phyloP scores from a whole-genome alignment of 768 basidiomycete species.

The Leccinum incarnatum region DNA sequence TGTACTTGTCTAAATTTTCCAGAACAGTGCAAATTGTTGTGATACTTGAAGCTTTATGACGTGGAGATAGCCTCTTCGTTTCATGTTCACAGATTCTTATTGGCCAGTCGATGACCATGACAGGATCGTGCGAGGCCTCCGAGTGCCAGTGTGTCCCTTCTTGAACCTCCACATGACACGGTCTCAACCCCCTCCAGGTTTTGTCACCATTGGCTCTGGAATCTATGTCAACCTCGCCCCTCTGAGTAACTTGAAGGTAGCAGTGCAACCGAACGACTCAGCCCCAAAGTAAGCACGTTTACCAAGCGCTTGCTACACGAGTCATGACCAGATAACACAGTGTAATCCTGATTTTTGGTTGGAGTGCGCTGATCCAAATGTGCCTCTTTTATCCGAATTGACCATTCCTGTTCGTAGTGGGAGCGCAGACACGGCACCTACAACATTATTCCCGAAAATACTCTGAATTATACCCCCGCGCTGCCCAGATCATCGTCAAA shows the following conservation, averaged over 20 bases:
- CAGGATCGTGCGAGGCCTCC: too few species aligned
- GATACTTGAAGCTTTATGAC: too few species aligned
- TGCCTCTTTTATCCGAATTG: background rate
- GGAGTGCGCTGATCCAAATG: conserved; percentile 18
- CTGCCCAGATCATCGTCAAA: conserved; percentile 28
- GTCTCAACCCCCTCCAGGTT: conserved; percentile 12
- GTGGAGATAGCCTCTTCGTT: too few species aligned
- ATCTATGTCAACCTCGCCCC: conserved; percentile 12
- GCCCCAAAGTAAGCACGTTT: conserved; percentile 21
- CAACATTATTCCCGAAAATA: conserved; percentile 26
- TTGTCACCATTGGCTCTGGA: conserved; percentile 15
- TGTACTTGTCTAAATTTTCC: too few species aligned
- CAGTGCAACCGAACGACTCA: background rate
- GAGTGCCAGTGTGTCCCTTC: too few species aligned
- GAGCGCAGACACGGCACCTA: conserved; percentile 25
- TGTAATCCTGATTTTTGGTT: conserved; percentile 31
- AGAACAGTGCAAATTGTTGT: too few species aligned
- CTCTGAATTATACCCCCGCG: conserved; percentile 24
- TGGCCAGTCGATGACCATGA: too few species aligned
- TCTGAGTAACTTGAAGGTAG: background rate
- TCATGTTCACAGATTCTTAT: too few species aligned
- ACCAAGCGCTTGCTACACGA: background rate
- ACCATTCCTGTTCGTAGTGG: conserved; percentile 17
- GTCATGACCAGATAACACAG: conserved; percentile 8
- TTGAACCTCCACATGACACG: too few species aligned